A percentile compares a stretch with the other conserved stretches of the same genome.
Evolutionary conservation across 1,139 yeast species (phyloP).

Genomic region (Kluyveromyces sp.): DNA sequence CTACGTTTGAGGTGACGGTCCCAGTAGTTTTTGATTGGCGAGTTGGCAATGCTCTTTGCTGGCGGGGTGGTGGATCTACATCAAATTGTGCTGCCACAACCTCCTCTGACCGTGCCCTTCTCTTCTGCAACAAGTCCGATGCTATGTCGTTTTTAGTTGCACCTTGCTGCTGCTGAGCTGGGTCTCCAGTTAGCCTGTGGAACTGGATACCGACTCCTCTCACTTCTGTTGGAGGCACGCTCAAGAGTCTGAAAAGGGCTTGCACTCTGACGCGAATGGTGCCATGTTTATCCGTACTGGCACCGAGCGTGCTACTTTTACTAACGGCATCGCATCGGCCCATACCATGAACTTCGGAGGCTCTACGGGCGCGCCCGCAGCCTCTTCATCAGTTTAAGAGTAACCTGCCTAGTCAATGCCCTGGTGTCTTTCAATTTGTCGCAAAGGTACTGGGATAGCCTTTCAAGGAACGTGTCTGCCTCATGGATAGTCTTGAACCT

Average conservation of each 20-base stretch:
- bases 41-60: slow-evolving; percentile 6
- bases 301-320: slow-evolving; percentile 54
- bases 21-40: slow-evolving; percentile 12
- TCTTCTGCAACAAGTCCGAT: not conserved
- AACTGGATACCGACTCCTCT: slow-evolving; percentile 75
- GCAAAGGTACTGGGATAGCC: slow-evolving; percentile 54
- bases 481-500: slow-evolving; percentile 56
- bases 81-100: slow-evolving; percentile 1
- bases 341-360: slow-evolving; percentile 74
- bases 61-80: slow-evolving; percentile 8
- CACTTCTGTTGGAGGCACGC: slow-evolving; percentile 58
- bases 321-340: slow-evolving; percentile 66
- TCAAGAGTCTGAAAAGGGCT: slow-evolving; percentile 48
- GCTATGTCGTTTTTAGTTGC: slow-evolving; percentile 7
- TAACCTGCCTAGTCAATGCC: slow-evolving; percentile 48
- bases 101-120: not conserved
- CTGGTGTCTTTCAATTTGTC: slow-evolving; percentile 42
- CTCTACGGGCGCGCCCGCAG: slow-evolving; percentile 57
- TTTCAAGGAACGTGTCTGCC: slow-evolving; percentile 53
- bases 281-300: slow-evolving; percentile 56
- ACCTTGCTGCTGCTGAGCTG: too few relatives aligned
- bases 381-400: slow-evolving; percentile 61
- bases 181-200: slow-evolving; percentile 40
- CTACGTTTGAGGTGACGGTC: slow-evolving; percentile 12
- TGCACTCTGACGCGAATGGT: slow-evolving; percentile 57